Conservation (phyloP, 2,329 filamentous ascomycete species). For the Colletotrichum gigasporum region DNA sequence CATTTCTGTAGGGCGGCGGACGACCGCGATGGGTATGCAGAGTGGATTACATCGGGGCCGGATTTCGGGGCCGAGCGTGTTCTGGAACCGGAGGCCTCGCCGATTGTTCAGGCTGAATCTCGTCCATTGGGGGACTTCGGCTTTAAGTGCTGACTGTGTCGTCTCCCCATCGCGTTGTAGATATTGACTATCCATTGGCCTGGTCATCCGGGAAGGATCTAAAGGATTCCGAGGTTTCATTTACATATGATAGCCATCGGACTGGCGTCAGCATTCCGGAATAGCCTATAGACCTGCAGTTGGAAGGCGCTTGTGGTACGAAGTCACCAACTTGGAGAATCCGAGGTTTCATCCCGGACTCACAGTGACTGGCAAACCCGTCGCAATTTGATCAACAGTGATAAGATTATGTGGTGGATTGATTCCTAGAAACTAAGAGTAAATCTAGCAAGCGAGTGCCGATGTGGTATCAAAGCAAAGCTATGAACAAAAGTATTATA, state of each 20-base stretch:
- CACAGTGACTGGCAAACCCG: too few species aligned
- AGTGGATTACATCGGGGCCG: too few species aligned
- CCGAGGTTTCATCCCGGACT: too few species aligned
- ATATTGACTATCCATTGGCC: neutral
- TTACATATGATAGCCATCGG: too few species aligned
- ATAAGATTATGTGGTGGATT: neutral
- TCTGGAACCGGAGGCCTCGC: too few species aligned
- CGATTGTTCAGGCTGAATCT: too few species aligned
- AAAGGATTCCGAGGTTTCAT: neutral
- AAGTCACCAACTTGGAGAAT: too few species aligned
- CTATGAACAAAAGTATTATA: slow-evolving; percentile 25
- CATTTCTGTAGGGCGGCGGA: neutral
- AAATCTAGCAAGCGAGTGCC: slow-evolving; percentile 22
- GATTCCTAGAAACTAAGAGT: neutral
- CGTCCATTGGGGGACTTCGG: neutral
- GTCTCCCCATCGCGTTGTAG: neutral
- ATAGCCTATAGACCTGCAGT: too few species aligned
- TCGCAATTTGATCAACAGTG: neutral
- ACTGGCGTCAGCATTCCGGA: too few species aligned
- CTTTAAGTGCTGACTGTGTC: neutral
- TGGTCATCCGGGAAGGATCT: neutral
- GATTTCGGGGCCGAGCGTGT: too few species aligned
- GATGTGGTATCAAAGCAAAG: slow-evolving; percentile 27
- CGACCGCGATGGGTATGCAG: neutral
- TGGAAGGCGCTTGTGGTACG: too few species aligned